Conservation (phyloP, 345 rosid species). For the Sisymbrium irio region DNA sequence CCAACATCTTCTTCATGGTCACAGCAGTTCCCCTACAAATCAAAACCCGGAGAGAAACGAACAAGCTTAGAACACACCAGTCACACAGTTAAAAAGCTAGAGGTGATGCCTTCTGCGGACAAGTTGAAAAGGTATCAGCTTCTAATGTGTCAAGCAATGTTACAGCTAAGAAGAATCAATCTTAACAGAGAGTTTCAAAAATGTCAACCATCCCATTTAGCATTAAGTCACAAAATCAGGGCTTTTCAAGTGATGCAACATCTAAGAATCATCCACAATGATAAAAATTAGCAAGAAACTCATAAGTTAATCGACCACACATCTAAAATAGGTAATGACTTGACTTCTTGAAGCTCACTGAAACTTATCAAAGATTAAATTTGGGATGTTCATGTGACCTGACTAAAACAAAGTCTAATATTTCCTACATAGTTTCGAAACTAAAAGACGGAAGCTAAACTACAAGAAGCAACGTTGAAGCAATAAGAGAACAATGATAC, state of each 20-base stretch:
- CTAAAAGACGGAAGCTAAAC: not conserved
- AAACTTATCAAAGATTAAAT: not conserved
- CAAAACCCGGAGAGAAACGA: not conserved
- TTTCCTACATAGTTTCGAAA: too few relatives aligned
- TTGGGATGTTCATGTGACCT: too few relatives aligned
- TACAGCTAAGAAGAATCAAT: not conserved
- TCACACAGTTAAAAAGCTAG: not conserved
- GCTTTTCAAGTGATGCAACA: not conserved
- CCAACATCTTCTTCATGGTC: constrained; percentile 80
- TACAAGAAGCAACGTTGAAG: not conserved
- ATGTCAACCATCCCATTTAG: not conserved
- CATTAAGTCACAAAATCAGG: not conserved
- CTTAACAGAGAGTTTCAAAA: not conserved
- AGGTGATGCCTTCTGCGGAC: not conserved
- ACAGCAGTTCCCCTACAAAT: constrained; percentile 67
- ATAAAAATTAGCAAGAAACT: not conserved
- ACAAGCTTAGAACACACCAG: not conserved
- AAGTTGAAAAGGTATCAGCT: not conserved
- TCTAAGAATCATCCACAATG: not conserved
- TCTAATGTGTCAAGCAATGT: not conserved
- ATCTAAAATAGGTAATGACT: not conserved
- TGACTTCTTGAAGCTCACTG: not conserved
- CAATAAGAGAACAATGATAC: not conserved
- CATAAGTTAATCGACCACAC: not conserved
- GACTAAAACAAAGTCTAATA: too few relatives aligned